Conservation (phyloP, 495 filamentous ascomycete genomes). For the Margaritispora aquatica region DNA sequence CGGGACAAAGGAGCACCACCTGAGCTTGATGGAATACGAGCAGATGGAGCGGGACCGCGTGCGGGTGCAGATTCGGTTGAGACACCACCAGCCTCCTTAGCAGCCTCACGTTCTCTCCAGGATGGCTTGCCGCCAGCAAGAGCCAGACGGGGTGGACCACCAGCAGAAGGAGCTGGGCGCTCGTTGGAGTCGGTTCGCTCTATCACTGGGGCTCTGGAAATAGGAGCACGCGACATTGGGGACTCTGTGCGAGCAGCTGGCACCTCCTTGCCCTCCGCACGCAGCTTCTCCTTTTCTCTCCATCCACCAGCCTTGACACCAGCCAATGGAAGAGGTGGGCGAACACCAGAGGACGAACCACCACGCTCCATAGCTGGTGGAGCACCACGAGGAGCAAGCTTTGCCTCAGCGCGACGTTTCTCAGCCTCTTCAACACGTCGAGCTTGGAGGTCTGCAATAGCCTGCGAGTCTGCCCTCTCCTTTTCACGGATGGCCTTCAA, state of each 20-base stretch:
- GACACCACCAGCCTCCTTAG: constrained; percentile 38
- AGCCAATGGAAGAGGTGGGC: constrained; percentile 21
- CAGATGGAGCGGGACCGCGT: constrained; percentile 8
- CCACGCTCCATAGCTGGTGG: constrained; percentile 26
- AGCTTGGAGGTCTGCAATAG: constrained; percentile 42
- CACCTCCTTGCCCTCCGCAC: constrained; percentile 17
- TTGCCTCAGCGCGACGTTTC: constrained; percentile 43
- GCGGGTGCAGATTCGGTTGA: constrained; percentile 5
- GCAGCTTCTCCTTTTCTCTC: constrained; percentile 23
- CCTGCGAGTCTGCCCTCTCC: constrained; percentile 58
- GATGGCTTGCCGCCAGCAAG: constrained; percentile 58
- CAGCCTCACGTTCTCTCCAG: constrained; percentile 84
- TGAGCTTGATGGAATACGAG: constrained; percentile 9
- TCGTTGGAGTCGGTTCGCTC: constrained; percentile 42
- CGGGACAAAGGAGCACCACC: constrained; percentile 20
- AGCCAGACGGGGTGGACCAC: constrained; percentile 59
- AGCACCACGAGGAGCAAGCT: constrained; percentile 28
- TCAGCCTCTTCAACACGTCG: constrained; percentile 49
- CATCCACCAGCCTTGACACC: constrained; percentile 22
- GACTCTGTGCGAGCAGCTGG: constrained; percentile 19
- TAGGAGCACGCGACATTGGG: constrained; percentile 18
- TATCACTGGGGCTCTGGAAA: constrained; percentile 14
- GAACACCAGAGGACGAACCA: constrained; percentile 30
- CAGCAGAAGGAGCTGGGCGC: constrained; percentile 36
- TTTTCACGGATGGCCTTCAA: constrained; percentile 78